A percentile compares a stretch with the other conserved stretches of the same genome.
These are phyloP conservation scores for Trametes sanguinea DNA, from an alignment of 768 basidiomycete species.

Conservation along the genomic window DNA sequence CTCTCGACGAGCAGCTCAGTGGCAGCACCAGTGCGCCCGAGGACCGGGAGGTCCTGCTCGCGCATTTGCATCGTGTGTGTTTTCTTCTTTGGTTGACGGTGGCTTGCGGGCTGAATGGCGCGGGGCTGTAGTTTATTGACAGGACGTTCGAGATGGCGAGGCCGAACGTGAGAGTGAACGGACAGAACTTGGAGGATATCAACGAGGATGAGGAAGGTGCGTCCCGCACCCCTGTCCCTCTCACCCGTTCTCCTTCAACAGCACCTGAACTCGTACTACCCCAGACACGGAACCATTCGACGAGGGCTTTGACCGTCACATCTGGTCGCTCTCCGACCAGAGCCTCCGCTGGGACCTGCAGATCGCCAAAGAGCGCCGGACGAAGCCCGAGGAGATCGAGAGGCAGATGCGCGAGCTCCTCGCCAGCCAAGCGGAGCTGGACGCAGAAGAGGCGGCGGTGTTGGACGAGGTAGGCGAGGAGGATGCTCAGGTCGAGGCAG, in stretches of 20 bases:
- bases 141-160: conserved; percentile 60
- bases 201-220: conserved; percentile 56
- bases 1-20: conserved; percentile 50
- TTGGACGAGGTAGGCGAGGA: conserved; percentile 18
- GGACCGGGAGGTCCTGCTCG: conserved; percentile 50
- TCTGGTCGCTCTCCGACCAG: conserved; percentile 79
- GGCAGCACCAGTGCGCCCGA: conserved; percentile 40
- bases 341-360: conserved; percentile 74
- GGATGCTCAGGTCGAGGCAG: conserved; percentile 24
- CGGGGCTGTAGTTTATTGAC: conserved; percentile 54
- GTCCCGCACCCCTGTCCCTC: background rate
- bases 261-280: background rate
- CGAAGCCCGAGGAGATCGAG: conserved; percentile 57
- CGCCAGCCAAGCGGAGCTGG: conserved; percentile 35
- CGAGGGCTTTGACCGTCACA: conserved; percentile 78
- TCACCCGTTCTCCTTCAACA: background rate
- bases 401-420: conserved; percentile 42
- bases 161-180: conserved; percentile 79
- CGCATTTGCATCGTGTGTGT: conserved; percentile 53
- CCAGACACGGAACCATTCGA: conserved; percentile 68
- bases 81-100: background rate
- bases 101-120: background rate
- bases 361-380: conserved; percentile 67
- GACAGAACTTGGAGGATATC: conserved; percentile 71
- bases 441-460: conserved; percentile 31